These are phyloP conservation scores for Arthromyces matolae DNA, from an alignment of 768 basidiomycete species.

Conservation along the genomic window DNA sequence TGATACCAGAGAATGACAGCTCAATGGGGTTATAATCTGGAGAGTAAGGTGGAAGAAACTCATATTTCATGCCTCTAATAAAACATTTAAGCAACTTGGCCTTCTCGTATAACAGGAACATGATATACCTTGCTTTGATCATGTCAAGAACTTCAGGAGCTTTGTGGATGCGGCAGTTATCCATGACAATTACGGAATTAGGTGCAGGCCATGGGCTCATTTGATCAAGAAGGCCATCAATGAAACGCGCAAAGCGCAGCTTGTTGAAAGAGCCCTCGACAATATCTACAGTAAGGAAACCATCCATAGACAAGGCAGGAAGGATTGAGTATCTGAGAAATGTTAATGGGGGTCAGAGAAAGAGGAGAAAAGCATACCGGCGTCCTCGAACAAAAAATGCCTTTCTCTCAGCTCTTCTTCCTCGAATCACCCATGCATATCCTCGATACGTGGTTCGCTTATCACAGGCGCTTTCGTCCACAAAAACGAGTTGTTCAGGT, in stretches of 20 bases:
- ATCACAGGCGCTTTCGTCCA: no score
- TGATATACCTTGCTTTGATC: conserved; percentile 29
- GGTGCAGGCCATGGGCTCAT: conserved; percentile 27
- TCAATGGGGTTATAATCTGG: no score
- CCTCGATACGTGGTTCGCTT: no score
- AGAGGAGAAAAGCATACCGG: no score
- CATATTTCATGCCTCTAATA: background rate
- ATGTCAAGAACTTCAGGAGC: conserved; percentile 21
- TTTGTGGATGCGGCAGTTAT: conserved; percentile 35
- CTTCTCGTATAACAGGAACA: no score
- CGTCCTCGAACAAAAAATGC: no score
- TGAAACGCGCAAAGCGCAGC: background rate
- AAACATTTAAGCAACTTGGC: background rate
- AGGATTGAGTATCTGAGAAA: conserved; percentile 33
- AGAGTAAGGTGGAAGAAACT: background rate
- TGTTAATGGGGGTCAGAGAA: no score
- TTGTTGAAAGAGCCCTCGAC: conserved; percentile 23
- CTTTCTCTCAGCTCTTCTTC: no score
- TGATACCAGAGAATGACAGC: background rate
- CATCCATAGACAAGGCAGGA: conserved; percentile 31
- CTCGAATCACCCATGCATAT: no score
- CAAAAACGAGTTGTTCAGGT: no score
- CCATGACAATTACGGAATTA: conserved; percentile 36
- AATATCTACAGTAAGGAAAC: conserved; percentile 26
- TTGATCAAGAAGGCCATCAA: conserved; percentile 22